These are phyloP conservation scores for Coprinellus micaceus DNA, from an alignment of 768 basidiomycete genomes.

Conservation along the genomic window DNA sequence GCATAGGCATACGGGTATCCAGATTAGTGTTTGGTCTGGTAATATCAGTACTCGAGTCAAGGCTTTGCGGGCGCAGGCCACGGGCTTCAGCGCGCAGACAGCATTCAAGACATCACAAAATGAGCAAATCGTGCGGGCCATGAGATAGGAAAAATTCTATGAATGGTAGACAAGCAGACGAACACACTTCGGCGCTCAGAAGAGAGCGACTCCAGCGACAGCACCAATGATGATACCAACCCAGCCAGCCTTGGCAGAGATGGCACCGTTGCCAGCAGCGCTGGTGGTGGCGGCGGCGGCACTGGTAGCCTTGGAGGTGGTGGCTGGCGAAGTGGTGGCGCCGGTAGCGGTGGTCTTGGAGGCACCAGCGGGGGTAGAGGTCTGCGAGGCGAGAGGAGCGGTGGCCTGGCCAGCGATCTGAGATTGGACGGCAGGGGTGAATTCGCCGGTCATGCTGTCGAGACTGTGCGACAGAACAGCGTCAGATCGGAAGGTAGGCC, in stretches of 20 bases:
- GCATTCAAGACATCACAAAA: neutral
- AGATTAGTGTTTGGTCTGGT: too few species aligned
- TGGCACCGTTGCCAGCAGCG: constrained; percentile 18
- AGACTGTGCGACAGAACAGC: constrained; percentile 39
- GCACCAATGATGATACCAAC: constrained; percentile 32
- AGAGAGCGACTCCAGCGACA: constrained; percentile 32
- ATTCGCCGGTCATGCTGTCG: constrained; percentile 66
- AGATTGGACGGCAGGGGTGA: constrained; percentile 50
- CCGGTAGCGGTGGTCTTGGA: constrained; percentile 18
- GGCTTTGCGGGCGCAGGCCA: too few species aligned
- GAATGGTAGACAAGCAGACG: neutral
- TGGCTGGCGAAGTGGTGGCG: constrained; percentile 16
- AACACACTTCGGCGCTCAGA: constrained; percentile 23
- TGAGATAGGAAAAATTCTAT: neutral
- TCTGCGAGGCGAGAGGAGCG: constrained; percentile 44
- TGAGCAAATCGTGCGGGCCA: neutral
- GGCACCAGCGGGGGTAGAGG: constrained; percentile 20
- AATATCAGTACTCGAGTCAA: too few species aligned
- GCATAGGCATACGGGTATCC: too few species aligned
- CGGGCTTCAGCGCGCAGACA: too few species aligned
- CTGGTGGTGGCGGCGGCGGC: constrained; percentile 17
- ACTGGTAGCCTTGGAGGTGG: constrained; percentile 15
- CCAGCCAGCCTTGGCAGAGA: constrained; percentile 28
- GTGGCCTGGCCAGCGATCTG: constrained; percentile 62
- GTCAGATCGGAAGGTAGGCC: too few species aligned